phyloP scores from a whole-genome alignment of 495 filamentous ascomycete species.

The Penicillium manginii region DNA sequence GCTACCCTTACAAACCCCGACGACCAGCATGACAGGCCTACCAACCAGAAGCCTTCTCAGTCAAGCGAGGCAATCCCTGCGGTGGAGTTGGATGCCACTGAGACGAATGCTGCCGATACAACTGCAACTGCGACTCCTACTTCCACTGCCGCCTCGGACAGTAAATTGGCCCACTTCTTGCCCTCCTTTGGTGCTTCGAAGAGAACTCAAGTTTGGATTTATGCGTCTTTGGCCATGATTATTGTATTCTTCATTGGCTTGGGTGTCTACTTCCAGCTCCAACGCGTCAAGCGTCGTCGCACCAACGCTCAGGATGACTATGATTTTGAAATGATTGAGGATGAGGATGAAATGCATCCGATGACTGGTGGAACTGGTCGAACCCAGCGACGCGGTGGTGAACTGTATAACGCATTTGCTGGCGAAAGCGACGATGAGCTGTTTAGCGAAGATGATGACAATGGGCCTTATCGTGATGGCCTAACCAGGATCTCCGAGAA shows the following conservation, averaged over 20 bases:
- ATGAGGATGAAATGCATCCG: conserved; percentile 73
- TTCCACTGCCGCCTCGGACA: conserved; percentile 46
- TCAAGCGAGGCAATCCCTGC: conserved; percentile 29
- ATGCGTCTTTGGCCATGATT: conserved; percentile 82
- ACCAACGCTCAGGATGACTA: conserved; percentile 83
- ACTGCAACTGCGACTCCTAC: conserved; percentile 47
- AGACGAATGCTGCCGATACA: conserved; percentile 17
- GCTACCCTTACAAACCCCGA: conserved; percentile 53
- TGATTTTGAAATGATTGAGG: conserved; percentile 90
- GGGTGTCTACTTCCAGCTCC: conserved; percentile 76
- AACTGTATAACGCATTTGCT: conserved; percentile 94
- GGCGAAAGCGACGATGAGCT: conserved; percentile 74
- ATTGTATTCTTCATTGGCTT: conserved; percentile 80
- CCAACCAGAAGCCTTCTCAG: conserved; percentile 60
- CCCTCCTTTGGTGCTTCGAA: conserved; percentile 94
- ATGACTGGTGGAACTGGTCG: conserved; percentile 41
- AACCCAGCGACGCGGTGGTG: conserved; percentile 66
- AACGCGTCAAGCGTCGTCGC: conserved; percentile 73
- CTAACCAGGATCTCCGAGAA: conserved; percentile 29
- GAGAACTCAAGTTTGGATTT: conserved; percentile 93
- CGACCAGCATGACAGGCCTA: conserved; percentile 78
- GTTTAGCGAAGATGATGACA: conserved; percentile 62
- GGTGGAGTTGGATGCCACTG: conserved; percentile 30
- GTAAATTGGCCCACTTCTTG: conserved; percentile 85
- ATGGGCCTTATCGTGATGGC: conserved; percentile 48